A percentile compares a stretch with the other conserved stretches of the same genome.
These are phyloP conservation scores for Hypholoma fasciculare DNA, from an alignment of 768 basidiomycete genomes.

Conservation along the genomic window DNA sequence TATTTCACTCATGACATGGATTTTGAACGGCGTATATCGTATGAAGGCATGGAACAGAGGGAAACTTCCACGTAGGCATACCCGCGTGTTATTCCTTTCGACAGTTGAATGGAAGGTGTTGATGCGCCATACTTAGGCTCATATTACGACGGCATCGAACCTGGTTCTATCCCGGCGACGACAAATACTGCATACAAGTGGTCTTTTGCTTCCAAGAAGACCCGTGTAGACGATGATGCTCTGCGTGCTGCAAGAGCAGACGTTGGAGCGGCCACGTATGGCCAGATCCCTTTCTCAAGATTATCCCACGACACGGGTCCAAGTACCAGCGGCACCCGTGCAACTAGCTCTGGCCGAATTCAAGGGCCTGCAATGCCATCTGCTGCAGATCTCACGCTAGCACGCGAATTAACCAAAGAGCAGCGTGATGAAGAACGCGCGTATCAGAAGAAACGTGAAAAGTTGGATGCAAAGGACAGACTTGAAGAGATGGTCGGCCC, in stretches of 20 bases:
- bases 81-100: not conserved
- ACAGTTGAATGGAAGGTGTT: constrained; percentile 1
- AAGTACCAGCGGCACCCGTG: constrained; percentile 10
- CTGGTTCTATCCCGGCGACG: constrained; percentile 54
- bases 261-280: constrained; percentile 52
- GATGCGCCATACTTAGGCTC: constrained; percentile 17
- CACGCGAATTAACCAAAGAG: constrained; percentile 63
- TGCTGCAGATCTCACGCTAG: constrained; percentile 65
- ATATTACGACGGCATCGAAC: constrained; percentile 57
- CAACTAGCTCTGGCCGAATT: constrained; percentile 40
- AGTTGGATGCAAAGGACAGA: constrained; percentile 62
- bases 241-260: constrained; percentile 60
- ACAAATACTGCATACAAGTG: constrained; percentile 85
- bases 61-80: constrained; percentile 57
- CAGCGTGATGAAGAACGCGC: constrained; percentile 49
- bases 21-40: constrained; percentile 1
- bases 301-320: constrained; percentile 24
- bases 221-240: constrained; percentile 56
- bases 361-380: constrained; percentile 73
- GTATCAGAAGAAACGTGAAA: constrained; percentile 67
- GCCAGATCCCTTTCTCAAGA: constrained; percentile 20
- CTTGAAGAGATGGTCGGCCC: constrained; percentile 81
- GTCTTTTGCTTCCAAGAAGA: constrained; percentile 74
- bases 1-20: constrained; percentile 1
- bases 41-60: constrained; percentile 80